Percentiles rank a stretch among this genome's conserved stretches.
Evolutionary conservation across 805 yeast genomes (phyloP).

Genomic region (Ogataea angusta): DNA sequence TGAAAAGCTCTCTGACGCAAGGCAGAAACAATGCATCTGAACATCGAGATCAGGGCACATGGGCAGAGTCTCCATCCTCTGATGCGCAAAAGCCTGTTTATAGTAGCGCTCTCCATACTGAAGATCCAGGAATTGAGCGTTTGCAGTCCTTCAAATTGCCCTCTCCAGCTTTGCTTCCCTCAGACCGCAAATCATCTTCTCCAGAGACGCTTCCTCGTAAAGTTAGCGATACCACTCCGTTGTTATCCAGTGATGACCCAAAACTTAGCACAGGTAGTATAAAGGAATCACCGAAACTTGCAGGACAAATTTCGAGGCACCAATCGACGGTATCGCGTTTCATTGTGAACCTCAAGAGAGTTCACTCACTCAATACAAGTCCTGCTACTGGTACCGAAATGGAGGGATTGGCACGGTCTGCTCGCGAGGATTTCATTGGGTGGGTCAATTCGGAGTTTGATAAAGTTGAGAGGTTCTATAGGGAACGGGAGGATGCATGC

Average conservation of each 20-base stretch:
- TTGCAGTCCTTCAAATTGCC: slow-evolving; percentile 24
- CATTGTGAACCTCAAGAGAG: slow-evolving; percentile 14
- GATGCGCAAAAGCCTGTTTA: background rate
- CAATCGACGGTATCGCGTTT: slow-evolving; percentile 26
- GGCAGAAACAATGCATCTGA: background rate
- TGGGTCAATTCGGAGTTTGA: slow-evolving; percentile 66
- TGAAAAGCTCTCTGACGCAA: background rate
- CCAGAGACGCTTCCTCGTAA: background rate
- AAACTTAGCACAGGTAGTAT: background rate
- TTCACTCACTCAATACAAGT: slow-evolving; percentile 9
- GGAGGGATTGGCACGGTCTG: slow-evolving; percentile 35
- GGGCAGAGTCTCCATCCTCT: background rate
- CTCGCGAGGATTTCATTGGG: slow-evolving; percentile 46
- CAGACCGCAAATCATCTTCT: slow-evolving; percentile 1
- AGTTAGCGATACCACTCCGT: slow-evolving; percentile 7
- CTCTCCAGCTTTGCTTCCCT: slow-evolving; percentile 24
- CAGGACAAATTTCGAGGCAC: slow-evolving; percentile 8
- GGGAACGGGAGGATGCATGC: slow-evolving; percentile 56
- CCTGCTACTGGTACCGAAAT: slow-evolving; percentile 23
- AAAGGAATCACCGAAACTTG: background rate
- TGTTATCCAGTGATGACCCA: slow-evolving; percentile 1
- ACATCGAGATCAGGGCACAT: background rate
- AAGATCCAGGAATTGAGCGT: slow-evolving; percentile 7
- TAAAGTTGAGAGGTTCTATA: slow-evolving; percentile 62
- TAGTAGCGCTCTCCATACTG: background rate